A percentile compares a stretch with the other conserved stretches of the same genome.
Conservation (phyloP, 2,329 filamentous ascomycete species). For the Epichloe coenophiala region DNA sequence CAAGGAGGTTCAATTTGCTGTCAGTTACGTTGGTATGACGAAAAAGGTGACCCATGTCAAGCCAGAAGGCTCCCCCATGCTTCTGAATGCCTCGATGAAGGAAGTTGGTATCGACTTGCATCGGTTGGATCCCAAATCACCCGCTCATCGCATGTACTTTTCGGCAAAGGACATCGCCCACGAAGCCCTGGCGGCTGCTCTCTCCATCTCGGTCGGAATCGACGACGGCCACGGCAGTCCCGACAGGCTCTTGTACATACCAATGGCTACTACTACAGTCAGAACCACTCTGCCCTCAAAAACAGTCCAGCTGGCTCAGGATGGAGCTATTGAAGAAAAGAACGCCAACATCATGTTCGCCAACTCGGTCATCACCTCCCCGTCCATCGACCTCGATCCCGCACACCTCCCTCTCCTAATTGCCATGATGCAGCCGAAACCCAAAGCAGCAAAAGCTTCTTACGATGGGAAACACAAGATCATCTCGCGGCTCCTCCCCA, state of each 20-base stretch:
- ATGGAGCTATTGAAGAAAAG: slow-evolving; percentile 62
- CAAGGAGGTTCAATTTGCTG: slow-evolving; percentile 89
- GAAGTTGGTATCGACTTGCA: slow-evolving; percentile 90
- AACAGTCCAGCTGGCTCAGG: slow-evolving; percentile 66
- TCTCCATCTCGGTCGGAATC: slow-evolving; percentile 83
- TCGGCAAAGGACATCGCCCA: slow-evolving; percentile 85
- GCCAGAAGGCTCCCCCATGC: slow-evolving; percentile 55
- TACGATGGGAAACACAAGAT: slow-evolving; percentile 47
- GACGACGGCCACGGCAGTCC: slow-evolving; percentile 80
- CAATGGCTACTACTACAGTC: slow-evolving; percentile 92
- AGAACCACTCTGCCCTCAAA: slow-evolving; percentile 92
- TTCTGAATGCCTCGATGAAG: slow-evolving; percentile 85
- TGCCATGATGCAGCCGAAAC: slow-evolving; percentile 53
- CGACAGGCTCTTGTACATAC: slow-evolving; percentile 81
- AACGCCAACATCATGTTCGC: slow-evolving; percentile 95
- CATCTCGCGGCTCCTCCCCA: slow-evolving; percentile 82
- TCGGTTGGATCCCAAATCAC: slow-evolving; percentile 79
- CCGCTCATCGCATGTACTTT: slow-evolving; percentile 97
- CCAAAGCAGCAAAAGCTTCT: slow-evolving; percentile 19
- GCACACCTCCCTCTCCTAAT: slow-evolving; percentile 79
- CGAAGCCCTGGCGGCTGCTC: slow-evolving; percentile 79
- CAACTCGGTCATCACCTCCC: slow-evolving; percentile 91
- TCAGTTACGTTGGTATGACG: slow-evolving; percentile 80
- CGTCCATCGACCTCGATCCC: slow-evolving; percentile 84
- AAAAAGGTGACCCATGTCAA: slow-evolving; percentile 61